Conservation (phyloP, 2,329 filamentous ascomycete genomes). For the Pleoardoris graminearum region DNA sequence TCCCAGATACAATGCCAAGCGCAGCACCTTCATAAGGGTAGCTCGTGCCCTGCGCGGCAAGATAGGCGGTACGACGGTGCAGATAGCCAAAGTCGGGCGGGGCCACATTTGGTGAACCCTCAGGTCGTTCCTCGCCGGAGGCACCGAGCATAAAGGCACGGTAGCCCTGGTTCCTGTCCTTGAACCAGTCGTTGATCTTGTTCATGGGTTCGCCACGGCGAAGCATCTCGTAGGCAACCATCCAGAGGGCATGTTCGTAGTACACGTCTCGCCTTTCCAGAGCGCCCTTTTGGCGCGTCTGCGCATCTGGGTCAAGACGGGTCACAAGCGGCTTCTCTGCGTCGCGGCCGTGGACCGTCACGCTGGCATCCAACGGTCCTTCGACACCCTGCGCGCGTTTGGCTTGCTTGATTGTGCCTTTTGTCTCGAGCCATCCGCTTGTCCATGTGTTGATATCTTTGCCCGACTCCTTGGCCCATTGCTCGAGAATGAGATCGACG, state of each 20-base stretch:
- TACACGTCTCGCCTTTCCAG: constrained; percentile 83
- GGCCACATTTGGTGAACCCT: constrained; percentile 45
- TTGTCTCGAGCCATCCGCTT: constrained; percentile 90
- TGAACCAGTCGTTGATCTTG: constrained; percentile 82
- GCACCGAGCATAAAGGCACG: constrained; percentile 81
- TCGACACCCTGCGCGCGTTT: constrained; percentile 68
- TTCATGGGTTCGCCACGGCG: constrained; percentile 76
- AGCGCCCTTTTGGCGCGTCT: constrained; percentile 74
- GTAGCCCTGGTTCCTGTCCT: constrained; percentile 85
- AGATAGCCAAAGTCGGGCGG: constrained; percentile 53
- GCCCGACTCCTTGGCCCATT: constrained; percentile 72
- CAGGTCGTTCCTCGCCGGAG: constrained; percentile 55
- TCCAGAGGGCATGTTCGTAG: constrained; percentile 89
- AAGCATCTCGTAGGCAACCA: constrained; percentile 91
- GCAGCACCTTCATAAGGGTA: constrained; percentile 85
- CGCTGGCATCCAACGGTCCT: constrained; percentile 37
- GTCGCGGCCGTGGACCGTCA: constrained; percentile 50
- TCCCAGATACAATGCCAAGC: constrained; percentile 86
- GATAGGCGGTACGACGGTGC: constrained; percentile 79
- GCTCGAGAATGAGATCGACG: constrained; percentile 74
- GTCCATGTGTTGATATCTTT: constrained; percentile 68
- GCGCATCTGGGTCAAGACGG: constrained; percentile 88
- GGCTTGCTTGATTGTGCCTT: constrained; percentile 83
- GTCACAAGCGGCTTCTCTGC: constrained; percentile 70
- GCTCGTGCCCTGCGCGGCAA: constrained; percentile 68